Percentiles rank a stretch among this genome's conserved stretches.
phyloP scores from a whole-genome alignment of 371 early-diverging fungal genomes.

The Actinomucor elegans region DNA sequence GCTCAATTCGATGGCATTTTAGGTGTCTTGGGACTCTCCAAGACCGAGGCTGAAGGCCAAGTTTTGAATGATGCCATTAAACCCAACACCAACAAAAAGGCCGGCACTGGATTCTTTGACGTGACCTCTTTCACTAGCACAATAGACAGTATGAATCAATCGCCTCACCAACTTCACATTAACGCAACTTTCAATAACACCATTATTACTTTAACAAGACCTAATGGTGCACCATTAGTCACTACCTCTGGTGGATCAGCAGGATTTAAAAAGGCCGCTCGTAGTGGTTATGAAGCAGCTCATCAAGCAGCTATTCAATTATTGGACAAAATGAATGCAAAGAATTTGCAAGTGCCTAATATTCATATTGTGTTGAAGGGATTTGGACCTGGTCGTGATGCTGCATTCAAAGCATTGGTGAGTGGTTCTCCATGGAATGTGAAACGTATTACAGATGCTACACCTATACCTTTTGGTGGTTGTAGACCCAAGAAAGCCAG shows the following conservation, averaged over 20 bases:
- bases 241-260: constrained; percentile 81
- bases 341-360: constrained; percentile 59
- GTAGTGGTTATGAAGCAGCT: constrained; percentile 91
- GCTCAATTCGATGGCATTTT: constrained; percentile 25
- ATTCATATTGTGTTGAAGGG: constrained; percentile 85
- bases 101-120: not conserved
- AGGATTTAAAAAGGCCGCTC: constrained; percentile 87
- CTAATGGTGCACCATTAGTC: constrained; percentile 68
- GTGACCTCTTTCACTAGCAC: constrained; percentile 7
- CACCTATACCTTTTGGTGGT: constrained; percentile 93
- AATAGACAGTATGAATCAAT: constrained; percentile 17
- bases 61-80: constrained; percentile 2
- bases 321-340: constrained; percentile 65
- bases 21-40: constrained; percentile 8
- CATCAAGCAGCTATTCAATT: constrained; percentile 87
- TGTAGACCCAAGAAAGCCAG: constrained; percentile 91
- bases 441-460: constrained; percentile 80
- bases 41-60: not conserved
- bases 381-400: constrained; percentile 92
- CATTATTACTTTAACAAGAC: constrained; percentile 78
- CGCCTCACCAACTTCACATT: constrained; percentile 69
- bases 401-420: constrained; percentile 84
- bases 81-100: constrained; percentile 1
- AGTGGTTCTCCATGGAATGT: constrained; percentile 66
- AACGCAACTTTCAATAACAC: constrained; percentile 89